Evolutionary conservation across 192 early-diverging fungal genomes (phyloP).

Genomic region (Backusella tarrabulga): DNA sequence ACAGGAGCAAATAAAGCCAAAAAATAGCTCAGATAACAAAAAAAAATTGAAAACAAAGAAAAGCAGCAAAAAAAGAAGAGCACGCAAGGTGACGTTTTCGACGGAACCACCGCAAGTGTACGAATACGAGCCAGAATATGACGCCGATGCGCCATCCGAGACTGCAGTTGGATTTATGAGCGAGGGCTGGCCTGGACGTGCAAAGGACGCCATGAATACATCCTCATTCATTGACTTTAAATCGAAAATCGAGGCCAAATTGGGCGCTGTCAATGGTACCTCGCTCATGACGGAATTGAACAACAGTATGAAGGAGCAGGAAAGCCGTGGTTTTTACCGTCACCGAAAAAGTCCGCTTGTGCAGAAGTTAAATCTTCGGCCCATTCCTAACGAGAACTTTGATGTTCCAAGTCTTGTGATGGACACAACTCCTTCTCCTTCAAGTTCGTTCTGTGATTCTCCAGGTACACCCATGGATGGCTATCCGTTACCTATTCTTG

Average conservation of each 20-base stretch:
- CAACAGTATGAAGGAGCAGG: not conserved
- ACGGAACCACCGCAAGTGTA: constrained; percentile 6
- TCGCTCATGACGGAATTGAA: not conserved
- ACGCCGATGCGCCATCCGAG: not conserved
- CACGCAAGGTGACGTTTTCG: constrained; percentile 1
- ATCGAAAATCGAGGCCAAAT: constrained; percentile 14
- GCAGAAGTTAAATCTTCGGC: constrained; percentile 9
- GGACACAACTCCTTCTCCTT: not conserved
- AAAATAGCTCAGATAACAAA: not conserved
- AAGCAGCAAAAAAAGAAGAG: not conserved
- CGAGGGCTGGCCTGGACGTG: constrained; percentile 6
- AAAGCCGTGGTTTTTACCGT: constrained; percentile 10
- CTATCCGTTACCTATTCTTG: not conserved
- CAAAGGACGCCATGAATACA: constrained; percentile 7
- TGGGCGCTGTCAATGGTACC: not conserved
- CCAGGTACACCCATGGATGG: constrained; percentile 11
- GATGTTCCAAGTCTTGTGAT: not conserved
- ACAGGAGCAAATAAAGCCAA: not conserved
- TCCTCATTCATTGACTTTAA: constrained; percentile 1
- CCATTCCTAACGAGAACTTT: not conserved
- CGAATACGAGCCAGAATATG: constrained; percentile 17
- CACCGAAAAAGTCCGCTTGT: constrained; percentile 12
- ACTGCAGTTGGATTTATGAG: not conserved
- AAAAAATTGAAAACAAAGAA: not conserved
- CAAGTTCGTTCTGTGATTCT: not conserved